These are phyloP conservation scores for Syzygium syzygioides DNA, from an alignment of 441 rosid species.

Conservation along the genomic window DNA sequence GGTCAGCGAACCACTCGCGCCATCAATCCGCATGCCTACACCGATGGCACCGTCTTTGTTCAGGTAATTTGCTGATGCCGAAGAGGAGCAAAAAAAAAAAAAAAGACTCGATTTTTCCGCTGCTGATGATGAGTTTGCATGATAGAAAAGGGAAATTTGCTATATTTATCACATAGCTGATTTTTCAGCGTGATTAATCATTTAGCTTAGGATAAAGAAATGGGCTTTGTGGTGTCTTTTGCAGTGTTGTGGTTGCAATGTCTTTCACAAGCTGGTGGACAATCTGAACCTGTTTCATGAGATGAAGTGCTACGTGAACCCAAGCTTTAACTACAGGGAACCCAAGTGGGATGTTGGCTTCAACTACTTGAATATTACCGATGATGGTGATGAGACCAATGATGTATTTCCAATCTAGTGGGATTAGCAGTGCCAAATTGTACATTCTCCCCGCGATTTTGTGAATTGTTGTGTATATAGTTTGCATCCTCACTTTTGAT, in stretches of 20 bases:
- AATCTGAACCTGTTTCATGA: constrained; percentile 90
- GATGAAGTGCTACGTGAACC: constrained; percentile 75
- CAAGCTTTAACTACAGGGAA: constrained; percentile 54
- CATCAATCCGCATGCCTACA: constrained; percentile 83
- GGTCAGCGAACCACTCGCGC: constrained; percentile 88
- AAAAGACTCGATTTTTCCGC: not conserved
- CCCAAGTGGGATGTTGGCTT: constrained; percentile 53
- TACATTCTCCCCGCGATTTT: constrained; percentile 20
- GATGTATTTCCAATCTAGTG: constrained; percentile 25
- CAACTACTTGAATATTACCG: constrained; percentile 39
- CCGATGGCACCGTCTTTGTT: constrained; percentile 86
- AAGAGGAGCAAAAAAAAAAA: too few species aligned
- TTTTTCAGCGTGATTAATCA: not conserved
- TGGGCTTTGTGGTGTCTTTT: not conserved
- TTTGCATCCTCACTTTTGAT: constrained; percentile 6
- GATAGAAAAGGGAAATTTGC: not conserved
- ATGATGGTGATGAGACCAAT: constrained; percentile 22
- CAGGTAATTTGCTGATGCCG: constrained; percentile 35
- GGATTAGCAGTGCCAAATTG: constrained; percentile 9
- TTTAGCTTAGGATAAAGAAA: not conserved
- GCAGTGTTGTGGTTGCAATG: constrained; percentile 93
- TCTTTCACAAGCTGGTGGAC: constrained; percentile 93
- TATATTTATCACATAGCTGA: not conserved
- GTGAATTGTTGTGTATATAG: constrained; percentile 1
- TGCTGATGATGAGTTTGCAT: not conserved